Evolutionary conservation across 1,284 basidiomycete species (phyloP), one percentile per base, ranked within the genome.

Genomic region (Coniferiporia sulphurascens): DNA sequence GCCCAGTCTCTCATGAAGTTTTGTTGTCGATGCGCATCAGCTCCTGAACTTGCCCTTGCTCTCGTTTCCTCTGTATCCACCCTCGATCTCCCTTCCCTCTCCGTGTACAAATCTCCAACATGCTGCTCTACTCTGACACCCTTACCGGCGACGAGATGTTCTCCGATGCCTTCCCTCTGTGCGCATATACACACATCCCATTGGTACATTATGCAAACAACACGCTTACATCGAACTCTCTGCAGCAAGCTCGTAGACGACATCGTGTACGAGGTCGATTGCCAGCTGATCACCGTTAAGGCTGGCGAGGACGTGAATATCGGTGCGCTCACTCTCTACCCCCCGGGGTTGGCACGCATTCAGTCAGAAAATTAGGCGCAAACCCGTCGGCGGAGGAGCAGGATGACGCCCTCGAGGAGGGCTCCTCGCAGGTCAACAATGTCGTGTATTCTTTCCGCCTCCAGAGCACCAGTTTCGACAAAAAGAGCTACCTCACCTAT

Each of bases 361-460:
- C 65, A 48, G 63, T 41, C 22, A 56, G 36, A 56, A 56, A 10
- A 21, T 43, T 66, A 93, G 91, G 92, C 71, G 93, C 87, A 62
- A 95, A 95, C 75, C 90, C 93, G 48, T 95, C 96, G 56, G 81
- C 89, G 43, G 97, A 99, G 79, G 97, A 98, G 62, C 76, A 76
- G 53, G 87, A 86, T 2, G 97, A 99, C 65, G 74, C 97, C 61
- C 43, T 48, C 32, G 95, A 94, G 72, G 88, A 91, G 15, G 93
- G 91, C 66, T 81, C 85, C 36, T 48, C 60, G 17, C 78, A 80
- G 65, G 89, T 97, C 71, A 99, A 95, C 87, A 94, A 99, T 76
- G 81, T 99, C 66, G 88, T 89, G 63, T 78, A 95, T 81, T 93
- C 94, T 53, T 95, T 96, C 87, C 89, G 95, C 70, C 89, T 99